Evolutionary conservation across 768 basidiomycete genomes (phyloP).

Genomic region (Suillus spraguei): DNA sequence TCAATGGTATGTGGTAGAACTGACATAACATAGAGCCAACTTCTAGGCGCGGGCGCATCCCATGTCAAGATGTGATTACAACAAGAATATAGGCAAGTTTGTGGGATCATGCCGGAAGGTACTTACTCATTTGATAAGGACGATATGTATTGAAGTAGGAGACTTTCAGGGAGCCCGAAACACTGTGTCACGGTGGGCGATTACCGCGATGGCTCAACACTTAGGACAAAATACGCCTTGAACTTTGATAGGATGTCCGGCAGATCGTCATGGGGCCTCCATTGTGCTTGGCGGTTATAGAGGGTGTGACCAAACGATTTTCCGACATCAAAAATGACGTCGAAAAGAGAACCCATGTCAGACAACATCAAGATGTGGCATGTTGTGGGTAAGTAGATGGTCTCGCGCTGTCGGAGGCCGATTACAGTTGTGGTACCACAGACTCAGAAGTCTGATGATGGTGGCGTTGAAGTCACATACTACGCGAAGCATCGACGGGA

Average conservation of each 20-base stretch:
- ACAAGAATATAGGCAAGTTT: slow-evolving; percentile 2
- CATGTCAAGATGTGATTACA: slow-evolving; percentile 1
- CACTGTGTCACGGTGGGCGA: too few species aligned
- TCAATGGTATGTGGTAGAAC: slow-evolving; percentile 1
- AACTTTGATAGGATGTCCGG: slow-evolving; percentile 1
- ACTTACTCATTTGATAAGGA: not conserved
- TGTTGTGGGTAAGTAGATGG: not conserved
- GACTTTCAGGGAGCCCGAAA: not conserved
- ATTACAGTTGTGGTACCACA: not conserved
- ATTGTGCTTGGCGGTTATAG: not conserved
- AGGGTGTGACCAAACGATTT: not conserved
- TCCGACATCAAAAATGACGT: not conserved
- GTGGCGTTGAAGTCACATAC: not conserved
- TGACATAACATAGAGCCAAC: not conserved
- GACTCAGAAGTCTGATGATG: not conserved
- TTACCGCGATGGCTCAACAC: not conserved
- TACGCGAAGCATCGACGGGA: not conserved
- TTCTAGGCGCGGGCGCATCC: not conserved
- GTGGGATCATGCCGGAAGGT: not conserved
- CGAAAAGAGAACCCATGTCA: slow-evolving; percentile 1
- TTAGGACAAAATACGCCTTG: not conserved
- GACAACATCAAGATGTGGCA: not conserved
- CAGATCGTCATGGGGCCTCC: not conserved
- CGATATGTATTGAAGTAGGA: not conserved
- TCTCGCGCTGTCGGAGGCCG: not conserved